These are phyloP conservation scores for Penicillium sp. DNA, from an alignment of 2,329 filamentous ascomycete species.

Conservation along the genomic window DNA sequence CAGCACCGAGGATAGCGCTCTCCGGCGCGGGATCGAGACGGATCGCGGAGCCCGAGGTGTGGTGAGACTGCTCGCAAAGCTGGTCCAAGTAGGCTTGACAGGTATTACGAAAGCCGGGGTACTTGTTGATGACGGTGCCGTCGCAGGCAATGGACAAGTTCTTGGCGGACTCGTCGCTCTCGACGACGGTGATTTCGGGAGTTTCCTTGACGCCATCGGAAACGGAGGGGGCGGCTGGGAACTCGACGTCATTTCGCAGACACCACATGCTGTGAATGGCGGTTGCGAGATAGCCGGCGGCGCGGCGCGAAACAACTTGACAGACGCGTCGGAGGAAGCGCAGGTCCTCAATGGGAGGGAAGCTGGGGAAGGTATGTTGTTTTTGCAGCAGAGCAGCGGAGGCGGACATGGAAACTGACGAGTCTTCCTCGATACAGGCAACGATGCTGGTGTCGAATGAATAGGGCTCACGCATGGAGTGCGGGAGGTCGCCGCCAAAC, in stretches of 20 bases:
- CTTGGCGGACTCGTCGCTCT: constrained; percentile 32
- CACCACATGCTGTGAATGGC: constrained; percentile 65
- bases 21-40: constrained; percentile 47
- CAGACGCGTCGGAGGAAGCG: constrained; percentile 57
- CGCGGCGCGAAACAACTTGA: constrained; percentile 58
- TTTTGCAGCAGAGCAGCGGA: constrained; percentile 53
- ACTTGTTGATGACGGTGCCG: constrained; percentile 56
- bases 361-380: constrained; percentile 51
- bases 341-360: constrained; percentile 54
- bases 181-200: constrained; percentile 38
- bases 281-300: constrained; percentile 64
- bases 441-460: constrained; percentile 62
- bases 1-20: constrained; percentile 49
- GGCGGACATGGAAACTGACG: constrained; percentile 38
- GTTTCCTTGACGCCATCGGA: constrained; percentile 30
- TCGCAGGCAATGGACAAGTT: constrained; percentile 53
- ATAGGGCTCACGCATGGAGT: constrained; percentile 59
- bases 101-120: constrained; percentile 50
- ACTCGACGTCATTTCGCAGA: constrained; percentile 55
- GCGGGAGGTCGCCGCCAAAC: constrained; percentile 60
- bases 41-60: constrained; percentile 32
- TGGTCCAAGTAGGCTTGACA: constrained; percentile 49
- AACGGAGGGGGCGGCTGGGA: constrained; percentile 24
- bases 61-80: constrained; percentile 37
- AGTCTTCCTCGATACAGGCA: constrained; percentile 57